Percentiles rank a stretch among this genome's conserved stretches.
Conservation (phyloP, 345 rosid genomes). For the Draba incana region DNA sequence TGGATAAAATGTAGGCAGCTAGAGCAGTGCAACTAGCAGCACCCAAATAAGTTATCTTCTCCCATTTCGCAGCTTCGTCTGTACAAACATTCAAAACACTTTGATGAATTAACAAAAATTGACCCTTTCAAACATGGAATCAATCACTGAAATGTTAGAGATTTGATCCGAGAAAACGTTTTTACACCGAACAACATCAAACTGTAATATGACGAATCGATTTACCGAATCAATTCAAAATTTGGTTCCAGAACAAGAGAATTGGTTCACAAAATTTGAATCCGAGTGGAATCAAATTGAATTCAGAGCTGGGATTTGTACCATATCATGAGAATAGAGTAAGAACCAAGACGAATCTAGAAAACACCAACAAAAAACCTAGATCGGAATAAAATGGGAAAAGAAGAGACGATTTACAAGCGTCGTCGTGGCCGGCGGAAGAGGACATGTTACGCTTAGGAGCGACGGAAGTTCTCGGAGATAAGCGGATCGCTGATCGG, state of each 20-base stretch:
- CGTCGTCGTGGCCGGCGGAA: conserved; percentile 74
- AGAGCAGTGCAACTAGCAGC: conserved; percentile 65
- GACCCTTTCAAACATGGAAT: background rate
- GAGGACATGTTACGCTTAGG: conserved; percentile 73
- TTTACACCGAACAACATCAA: background rate
- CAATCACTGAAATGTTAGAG: background rate
- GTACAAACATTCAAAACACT: background rate
- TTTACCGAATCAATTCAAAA: background rate
- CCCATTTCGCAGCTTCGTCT: conserved; percentile 93
- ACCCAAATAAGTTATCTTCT: conserved; percentile 84
- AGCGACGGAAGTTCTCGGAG: conserved; percentile 56
- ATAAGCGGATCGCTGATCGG: conserved; percentile 58
- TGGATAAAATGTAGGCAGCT: conserved; percentile 58
- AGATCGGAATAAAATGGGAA: conserved; percentile 21
- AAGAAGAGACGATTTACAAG: conserved; percentile 47
- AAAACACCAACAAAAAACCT: conserved; percentile 13
- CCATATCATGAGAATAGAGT: background rate
- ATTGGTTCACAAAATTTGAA: background rate
- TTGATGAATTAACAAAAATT: background rate
- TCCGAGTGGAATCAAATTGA: too few species aligned
- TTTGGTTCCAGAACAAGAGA: background rate
- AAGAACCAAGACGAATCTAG: background rate
- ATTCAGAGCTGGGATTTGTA: background rate
- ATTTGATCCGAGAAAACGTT: conserved; percentile 7
- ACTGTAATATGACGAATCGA: background rate